A percentile compares a stretch with the other conserved stretches of the same genome.
Evolutionary conservation across 176 grass and related monocot genomes (phyloP).

Genomic region (Triticum aestivum): IWGSC_CS_RefSeq_v2.1 NC_057813.1:148070073-148070572

Average conservation of each 20-base stretch:
- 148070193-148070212: background rate
- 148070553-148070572: background rate
- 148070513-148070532: background rate
- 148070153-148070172: background rate
- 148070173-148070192: slow-evolving; percentile 3
- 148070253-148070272: background rate
- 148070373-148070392: background rate
- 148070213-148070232: background rate
- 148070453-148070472: background rate
- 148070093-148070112: background rate
- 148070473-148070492: background rate
- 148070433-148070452: background rate
- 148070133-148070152: background rate
- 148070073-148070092: background rate
- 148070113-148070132: background rate
- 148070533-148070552: background rate
- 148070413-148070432: background rate
- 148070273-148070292: background rate
- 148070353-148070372: background rate
- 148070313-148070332: background rate
- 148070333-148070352: background rate
- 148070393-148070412: background rate
- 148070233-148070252: background rate
- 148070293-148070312: background rate
- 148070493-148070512: too few species aligned